Percentiles rank a stretch among this genome's conserved stretches.
phyloP scores from a whole-genome alignment of 768 basidiomycete species.

The Lyophyllum shimeji region DNA sequence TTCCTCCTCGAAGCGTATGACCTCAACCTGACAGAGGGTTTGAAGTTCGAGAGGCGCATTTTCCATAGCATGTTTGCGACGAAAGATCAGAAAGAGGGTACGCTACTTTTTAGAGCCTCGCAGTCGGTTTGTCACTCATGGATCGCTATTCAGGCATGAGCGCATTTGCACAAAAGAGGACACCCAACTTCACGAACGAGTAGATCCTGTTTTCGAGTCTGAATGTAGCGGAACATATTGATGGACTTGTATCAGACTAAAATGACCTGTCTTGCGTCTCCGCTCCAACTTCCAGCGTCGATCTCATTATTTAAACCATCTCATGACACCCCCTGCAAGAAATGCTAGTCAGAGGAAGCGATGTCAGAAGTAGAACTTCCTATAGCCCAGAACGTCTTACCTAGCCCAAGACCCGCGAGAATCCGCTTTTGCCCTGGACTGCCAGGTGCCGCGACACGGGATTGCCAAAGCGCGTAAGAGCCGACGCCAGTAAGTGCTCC shows the following conservation, averaged over 20 bases:
- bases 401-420: conserved; percentile 61
- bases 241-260: not conserved
- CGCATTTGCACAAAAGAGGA: conserved; percentile 93
- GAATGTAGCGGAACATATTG: not conserved
- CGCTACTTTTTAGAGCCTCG: conserved; percentile 23
- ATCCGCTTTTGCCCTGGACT: conserved; percentile 59
- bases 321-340: conserved; percentile 36
- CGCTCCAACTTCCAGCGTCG: not conserved
- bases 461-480: conserved; percentile 64
- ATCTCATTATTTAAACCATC: conserved; percentile 34
- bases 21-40: conserved; percentile 74
- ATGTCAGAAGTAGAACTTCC: not conserved
- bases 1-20: conserved; percentile 63
- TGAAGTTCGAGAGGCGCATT: conserved; percentile 83
- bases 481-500: conserved; percentile 63
- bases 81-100: conserved; percentile 93
- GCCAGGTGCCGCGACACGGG: conserved; percentile 63
- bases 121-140: not conserved
- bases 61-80: conserved; percentile 95
- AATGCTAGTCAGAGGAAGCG: conserved; percentile 23
- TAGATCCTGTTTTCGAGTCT: not conserved
- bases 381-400: conserved; percentile 33
- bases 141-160: conserved; percentile 70
- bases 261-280: not conserved
- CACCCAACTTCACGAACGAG: conserved; percentile 72